A percentile compares a stretch with the other conserved stretches of the same genome.
Evolutionary conservation across 2,329 filamentous ascomycete genomes (phyloP).

Genomic region (Gnomoniopsis smithogilvyi): DNA sequence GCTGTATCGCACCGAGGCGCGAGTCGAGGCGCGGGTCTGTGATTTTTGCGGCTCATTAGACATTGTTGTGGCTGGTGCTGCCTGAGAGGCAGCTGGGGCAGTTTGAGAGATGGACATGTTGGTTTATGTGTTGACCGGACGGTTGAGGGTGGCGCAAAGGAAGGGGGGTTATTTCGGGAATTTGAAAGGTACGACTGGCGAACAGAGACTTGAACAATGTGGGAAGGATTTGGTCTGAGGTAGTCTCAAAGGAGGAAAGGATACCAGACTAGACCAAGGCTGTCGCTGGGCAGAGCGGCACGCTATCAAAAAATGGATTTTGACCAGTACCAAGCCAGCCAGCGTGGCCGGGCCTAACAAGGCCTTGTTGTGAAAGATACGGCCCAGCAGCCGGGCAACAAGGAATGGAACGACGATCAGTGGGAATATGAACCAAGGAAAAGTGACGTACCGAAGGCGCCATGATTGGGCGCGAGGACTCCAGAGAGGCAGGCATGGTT

Average conservation of each 20-base stretch:
- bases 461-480: conserved; percentile 61
- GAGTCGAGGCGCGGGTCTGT: conserved; percentile 52
- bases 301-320: too few relatives aligned
- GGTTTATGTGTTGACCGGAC: neutral
- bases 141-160: neutral
- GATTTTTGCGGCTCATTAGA: conserved; percentile 9
- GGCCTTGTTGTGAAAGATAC: too few relatives aligned
- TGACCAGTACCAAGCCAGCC: too few relatives aligned
- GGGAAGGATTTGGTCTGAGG: too few relatives aligned
- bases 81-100: neutral
- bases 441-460: conserved; percentile 54
- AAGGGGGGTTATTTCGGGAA: neutral
- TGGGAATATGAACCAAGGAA: neutral
- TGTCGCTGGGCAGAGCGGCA: too few relatives aligned
- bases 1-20: conserved; percentile 55
- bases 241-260: too few relatives aligned
- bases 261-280: too few relatives aligned
- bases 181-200: neutral
- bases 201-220: neutral
- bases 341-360: too few relatives aligned
- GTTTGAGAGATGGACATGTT: neutral
- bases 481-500: conserved; percentile 55
- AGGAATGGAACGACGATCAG: conserved; percentile 3
- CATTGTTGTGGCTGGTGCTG: neutral
- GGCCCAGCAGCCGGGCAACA: neutral